Base-by-base conservation (phyloP, 768 basidiomycete species). In the Mycena albidolilacea region DNA sequence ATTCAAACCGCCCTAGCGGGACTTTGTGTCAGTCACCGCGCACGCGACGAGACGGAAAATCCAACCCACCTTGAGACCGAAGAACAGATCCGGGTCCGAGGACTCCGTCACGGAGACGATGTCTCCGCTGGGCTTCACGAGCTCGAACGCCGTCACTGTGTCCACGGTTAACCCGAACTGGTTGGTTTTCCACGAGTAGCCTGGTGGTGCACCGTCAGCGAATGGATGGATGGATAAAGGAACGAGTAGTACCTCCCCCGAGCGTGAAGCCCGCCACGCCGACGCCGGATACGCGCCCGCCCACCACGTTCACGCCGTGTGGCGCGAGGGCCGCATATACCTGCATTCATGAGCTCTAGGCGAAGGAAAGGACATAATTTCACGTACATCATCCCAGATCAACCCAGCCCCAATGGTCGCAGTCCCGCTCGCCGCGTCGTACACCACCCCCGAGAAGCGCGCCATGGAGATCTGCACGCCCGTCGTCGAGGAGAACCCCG, bases 161-260 rank as follows among this genome's bases (percentile, higher is more conserved):
- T 92, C 91, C n/a, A 87, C 75, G 0, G 89, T 87, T 62, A 93
- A 73, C 14, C 92, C 91, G 71, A 87, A 83, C 67, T 91, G 89
- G 70, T 92, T 91, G 0, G 89, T 89, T 64, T 85, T 81, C 87
- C 88, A 92, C 14, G 92, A 92, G 75, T 90, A 92, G 4, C 92
- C 74, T 75, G 52, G 30, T 11, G 23, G 2, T 0, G 6, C 41
- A 3, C 30, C 23, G 7, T 64, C 37, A 57, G 48, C 17, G 9
- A 2, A 21, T 17, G 23, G 55, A 38, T 5, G 12, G n/a, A n/a
- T 12, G 55, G 15, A 12, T 15, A 67, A 50, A 37, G 23, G 21
- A 21, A 19, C 63, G 41, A 60, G 81, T 65, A 30, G 30, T 55
- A 84, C 86, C 90, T 84, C 91, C 91, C 10, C 90, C 90, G 0